These are phyloP conservation scores for Chamaecyparis obtusa DNA, from an alignment of 75 land plant species.

Conservation along the genomic window DNA sequence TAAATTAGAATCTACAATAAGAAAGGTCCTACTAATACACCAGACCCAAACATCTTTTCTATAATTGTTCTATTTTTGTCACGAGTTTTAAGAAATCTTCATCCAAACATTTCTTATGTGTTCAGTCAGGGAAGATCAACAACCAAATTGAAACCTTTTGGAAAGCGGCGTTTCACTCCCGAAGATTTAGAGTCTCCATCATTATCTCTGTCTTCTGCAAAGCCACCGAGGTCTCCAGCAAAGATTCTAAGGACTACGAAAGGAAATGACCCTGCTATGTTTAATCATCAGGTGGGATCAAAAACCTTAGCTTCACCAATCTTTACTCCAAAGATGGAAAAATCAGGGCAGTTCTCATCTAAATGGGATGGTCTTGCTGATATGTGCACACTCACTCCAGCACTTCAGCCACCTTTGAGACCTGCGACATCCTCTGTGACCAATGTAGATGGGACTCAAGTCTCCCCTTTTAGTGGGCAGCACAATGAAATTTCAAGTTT, in stretches of 20 bases:
- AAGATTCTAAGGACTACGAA: slow-evolving; percentile 11
- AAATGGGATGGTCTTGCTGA: slow-evolving; percentile 43
- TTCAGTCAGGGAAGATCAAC: slow-evolving; percentile 26
- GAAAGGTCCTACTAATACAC: neutral
- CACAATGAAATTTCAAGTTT: slow-evolving; percentile 16
- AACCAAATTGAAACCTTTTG: slow-evolving; percentile 8
- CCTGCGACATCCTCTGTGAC: slow-evolving; percentile 18
- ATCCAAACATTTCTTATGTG: neutral
- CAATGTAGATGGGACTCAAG: slow-evolving; percentile 25
- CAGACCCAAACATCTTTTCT: neutral
- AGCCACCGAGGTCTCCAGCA: slow-evolving; percentile 25
- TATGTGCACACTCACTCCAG: slow-evolving; percentile 34
- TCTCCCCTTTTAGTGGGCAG: slow-evolving; percentile 30
- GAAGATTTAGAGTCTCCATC: slow-evolving; percentile 27
- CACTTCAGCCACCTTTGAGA: slow-evolving; percentile 30
- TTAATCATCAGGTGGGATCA: slow-evolving; percentile 5
- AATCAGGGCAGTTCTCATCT: slow-evolving; percentile 43
- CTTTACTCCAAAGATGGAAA: slow-evolving; percentile 22
- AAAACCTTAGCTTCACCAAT: slow-evolving; percentile 26
- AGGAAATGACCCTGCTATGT: slow-evolving; percentile 3
- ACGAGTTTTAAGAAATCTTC: neutral
- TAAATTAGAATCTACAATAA: neutral
- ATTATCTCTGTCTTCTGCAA: slow-evolving; percentile 19
- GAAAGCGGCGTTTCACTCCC: slow-evolving; percentile 35
- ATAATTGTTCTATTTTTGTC: neutral